These are phyloP conservation scores for Hypoxylon rubiginosum DNA, from an alignment of 2,329 filamentous ascomycete species.

Conservation along the genomic window DNA sequence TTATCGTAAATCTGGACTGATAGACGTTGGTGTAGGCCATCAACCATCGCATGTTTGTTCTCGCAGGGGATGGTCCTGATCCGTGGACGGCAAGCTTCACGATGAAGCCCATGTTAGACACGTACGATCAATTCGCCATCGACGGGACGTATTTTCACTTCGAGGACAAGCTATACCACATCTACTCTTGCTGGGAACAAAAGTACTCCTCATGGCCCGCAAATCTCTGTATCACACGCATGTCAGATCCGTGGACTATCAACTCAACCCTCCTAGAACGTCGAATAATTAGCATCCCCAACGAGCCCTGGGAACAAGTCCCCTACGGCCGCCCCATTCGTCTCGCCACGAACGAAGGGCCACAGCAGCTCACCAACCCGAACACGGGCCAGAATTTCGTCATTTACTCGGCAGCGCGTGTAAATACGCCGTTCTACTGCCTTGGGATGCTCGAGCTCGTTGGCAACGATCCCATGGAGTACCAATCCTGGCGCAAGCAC, in stretches of 20 bases:
- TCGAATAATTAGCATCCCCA: slow-evolving; percentile 53
- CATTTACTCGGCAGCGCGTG: slow-evolving; percentile 55
- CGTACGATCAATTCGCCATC: slow-evolving; percentile 55
- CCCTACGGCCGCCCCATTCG: slow-evolving; percentile 53
- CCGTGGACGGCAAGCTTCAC: slow-evolving; percentile 53
- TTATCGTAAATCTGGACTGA: not conserved
- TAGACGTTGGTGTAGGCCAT: slow-evolving; percentile 44
- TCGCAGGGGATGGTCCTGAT: slow-evolving; percentile 50
- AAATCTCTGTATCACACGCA: slow-evolving; percentile 54
- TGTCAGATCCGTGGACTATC: slow-evolving; percentile 54
- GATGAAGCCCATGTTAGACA: slow-evolving; percentile 53
- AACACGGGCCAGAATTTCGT: slow-evolving; percentile 55
- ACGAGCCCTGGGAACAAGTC: slow-evolving; percentile 55
- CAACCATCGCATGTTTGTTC: slow-evolving; percentile 56
- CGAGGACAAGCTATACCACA: slow-evolving; percentile 52
- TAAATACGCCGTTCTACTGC: slow-evolving; percentile 56
- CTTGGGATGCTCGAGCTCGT: slow-evolving; percentile 55
- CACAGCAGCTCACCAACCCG: slow-evolving; percentile 55
- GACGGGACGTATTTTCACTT: slow-evolving; percentile 54
- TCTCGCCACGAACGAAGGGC: slow-evolving; percentile 55
- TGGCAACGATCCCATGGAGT: slow-evolving; percentile 55
- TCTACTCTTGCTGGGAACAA: slow-evolving; percentile 55
- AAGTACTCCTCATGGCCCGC: slow-evolving; percentile 54
- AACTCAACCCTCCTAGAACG: slow-evolving; percentile 51
- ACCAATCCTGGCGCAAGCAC: slow-evolving; percentile 54